These are phyloP conservation scores for Curvularia lunata DNA, from an alignment of 2,329 filamentous ascomycete species.

Conservation along the genomic window DNA sequence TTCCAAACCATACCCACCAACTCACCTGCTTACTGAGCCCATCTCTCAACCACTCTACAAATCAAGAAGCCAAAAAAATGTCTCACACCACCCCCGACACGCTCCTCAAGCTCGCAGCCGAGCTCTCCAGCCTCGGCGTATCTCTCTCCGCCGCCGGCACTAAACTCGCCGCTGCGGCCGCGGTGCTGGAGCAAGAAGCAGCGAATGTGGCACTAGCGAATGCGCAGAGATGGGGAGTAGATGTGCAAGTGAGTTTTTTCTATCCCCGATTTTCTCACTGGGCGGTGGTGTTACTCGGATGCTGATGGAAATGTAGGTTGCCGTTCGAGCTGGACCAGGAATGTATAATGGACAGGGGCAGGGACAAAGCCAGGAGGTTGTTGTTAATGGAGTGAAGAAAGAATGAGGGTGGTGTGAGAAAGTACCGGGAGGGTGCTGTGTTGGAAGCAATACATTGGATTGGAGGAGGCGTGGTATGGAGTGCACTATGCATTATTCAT, in stretches of 20 bases:
- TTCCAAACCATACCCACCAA: not conserved
- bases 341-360: conserved; percentile 5
- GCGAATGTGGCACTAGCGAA: conserved; percentile 32
- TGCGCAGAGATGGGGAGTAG: conserved; percentile 31
- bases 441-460: not conserved
- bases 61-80: conserved; percentile 11
- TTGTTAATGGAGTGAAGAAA: conserved; percentile 22
- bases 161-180: conserved; percentile 25
- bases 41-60: not conserved
- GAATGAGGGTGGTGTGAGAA: not conserved
- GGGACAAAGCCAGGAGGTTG: not conserved
- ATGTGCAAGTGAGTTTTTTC: conserved; percentile 23
- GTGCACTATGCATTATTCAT: not conserved
- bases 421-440: too few relatives aligned
- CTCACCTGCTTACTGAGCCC: not conserved
- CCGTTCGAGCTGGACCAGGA: conserved; percentile 16
- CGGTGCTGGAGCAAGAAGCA: conserved; percentile 30
- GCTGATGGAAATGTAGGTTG: conserved; percentile 18
- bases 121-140: conserved; percentile 23
- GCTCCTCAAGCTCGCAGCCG: conserved; percentile 30
- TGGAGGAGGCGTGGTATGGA: not conserved
- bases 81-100: conserved; percentile 26
- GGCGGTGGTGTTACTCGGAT: too few relatives aligned
- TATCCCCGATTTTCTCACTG: too few relatives aligned
- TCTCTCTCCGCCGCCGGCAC: conserved; percentile 23